Percentiles rank a stretch among this genome's conserved stretches.
These are phyloP conservation scores for Chlamydomonas incerta DNA, from an alignment of 139 green algal genomes.

Conservation along the genomic window DNA sequence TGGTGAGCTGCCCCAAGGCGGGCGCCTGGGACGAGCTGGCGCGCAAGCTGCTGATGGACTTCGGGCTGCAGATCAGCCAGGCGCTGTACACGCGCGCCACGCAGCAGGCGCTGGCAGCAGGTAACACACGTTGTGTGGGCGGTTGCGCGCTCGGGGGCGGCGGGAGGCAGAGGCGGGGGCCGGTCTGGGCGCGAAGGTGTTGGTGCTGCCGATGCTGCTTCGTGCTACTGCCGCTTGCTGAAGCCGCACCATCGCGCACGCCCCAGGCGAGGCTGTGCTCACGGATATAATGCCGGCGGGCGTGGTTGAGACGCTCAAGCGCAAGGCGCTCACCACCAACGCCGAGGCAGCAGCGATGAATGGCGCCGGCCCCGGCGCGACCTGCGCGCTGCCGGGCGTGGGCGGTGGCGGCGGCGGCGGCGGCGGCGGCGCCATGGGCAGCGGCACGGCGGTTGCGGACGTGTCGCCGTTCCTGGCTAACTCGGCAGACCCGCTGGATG, in stretches of 20 bases:
- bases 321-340: neutral
- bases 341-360: neutral
- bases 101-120: conserved; percentile 26
- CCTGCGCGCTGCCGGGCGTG: neutral
- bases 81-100: neutral
- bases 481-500: no score
- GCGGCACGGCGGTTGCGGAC: neutral
- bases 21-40: neutral
- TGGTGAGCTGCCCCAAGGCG: neutral
- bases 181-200: no score
- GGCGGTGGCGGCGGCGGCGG: neutral
- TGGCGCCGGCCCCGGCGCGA: neutral
- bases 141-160: no score
- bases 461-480: neutral
- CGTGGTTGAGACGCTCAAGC: conserved; percentile 12
- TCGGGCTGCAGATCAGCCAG: conserved; percentile 10
- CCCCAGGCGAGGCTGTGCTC: conserved; percentile 14
- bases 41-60: conserved; percentile 20
- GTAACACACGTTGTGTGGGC: no score
- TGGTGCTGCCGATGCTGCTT: no score
- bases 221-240: no score
- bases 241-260: no score
- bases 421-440: neutral
- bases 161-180: no score
- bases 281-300: conserved; percentile 3